Evolutionary conservation across 2,329 filamentous ascomycete species (phyloP).

Genomic region (Elsinoe arachidis): DNA sequence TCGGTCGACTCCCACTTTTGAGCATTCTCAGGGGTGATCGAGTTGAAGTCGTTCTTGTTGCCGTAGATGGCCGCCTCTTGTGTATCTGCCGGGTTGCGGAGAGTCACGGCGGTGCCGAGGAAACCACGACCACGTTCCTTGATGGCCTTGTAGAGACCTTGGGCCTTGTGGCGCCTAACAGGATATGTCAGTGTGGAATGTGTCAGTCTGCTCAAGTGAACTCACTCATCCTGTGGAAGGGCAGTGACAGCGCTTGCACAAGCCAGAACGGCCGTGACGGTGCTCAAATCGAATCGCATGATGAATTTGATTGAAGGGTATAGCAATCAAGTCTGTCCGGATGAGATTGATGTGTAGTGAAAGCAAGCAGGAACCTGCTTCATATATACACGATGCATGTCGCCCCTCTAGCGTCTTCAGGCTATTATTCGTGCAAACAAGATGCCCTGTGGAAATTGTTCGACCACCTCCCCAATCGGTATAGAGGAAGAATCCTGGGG

Average conservation of each 20-base stretch:
- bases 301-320: background rate
- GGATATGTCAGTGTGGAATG: background rate
- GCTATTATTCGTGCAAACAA: background rate
- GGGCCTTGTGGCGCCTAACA: background rate
- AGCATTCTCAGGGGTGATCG: slow-evolving; percentile 31
- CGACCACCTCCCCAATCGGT: background rate
- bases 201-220: background rate
- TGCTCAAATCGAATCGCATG: background rate
- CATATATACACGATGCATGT: background rate
- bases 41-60: slow-evolving; percentile 26
- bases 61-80: slow-evolving; percentile 18
- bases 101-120: slow-evolving; percentile 27
- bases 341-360: too few species aligned
- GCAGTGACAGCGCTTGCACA: background rate
- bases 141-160: slow-evolving; percentile 3
- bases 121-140: slow-evolving; percentile 23
- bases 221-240: background rate
- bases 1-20: slow-evolving; percentile 35
- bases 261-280: background rate
- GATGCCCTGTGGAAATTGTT: background rate
- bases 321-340: background rate
- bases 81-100: slow-evolving; percentile 2
- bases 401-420: background rate
- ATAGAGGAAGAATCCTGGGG: background rate
- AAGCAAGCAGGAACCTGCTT: too few species aligned